Conservation (phyloP, 78 protist species). For the Dictyostelium capitatum region DNA sequence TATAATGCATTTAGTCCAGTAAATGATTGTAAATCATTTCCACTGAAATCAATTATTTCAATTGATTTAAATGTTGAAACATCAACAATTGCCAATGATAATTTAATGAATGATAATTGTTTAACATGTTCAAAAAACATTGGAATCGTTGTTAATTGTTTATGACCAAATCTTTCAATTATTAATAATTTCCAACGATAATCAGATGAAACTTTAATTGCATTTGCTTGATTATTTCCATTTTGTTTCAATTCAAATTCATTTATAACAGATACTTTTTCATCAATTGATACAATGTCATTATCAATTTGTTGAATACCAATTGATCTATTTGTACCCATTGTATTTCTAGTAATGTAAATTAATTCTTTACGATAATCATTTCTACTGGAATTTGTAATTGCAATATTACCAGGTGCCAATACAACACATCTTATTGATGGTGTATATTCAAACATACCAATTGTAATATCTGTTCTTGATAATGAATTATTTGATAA, state of each 20-base stretch:
- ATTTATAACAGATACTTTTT: conserved; percentile 24
- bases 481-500: conserved; percentile 11
- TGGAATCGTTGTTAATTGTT: conserved; percentile 74
- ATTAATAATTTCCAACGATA: conserved; percentile 33
- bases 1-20: conserved; percentile 17
- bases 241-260: not conserved
- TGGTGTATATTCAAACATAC: conserved; percentile 56
- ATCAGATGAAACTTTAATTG: not conserved
- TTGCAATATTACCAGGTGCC: not conserved
- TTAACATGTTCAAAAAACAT: conserved; percentile 29
- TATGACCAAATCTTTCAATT: conserved; percentile 84
- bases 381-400: not conserved
- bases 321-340: conserved; percentile 68
- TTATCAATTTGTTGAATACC: conserved; percentile 74
- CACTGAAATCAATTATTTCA: conserved; percentile 57
- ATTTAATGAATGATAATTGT: conserved; percentile 13
- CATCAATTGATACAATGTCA: conserved; percentile 5
- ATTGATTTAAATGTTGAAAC: conserved; percentile 1
- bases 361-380: conserved; percentile 44
- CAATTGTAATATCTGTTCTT: not conserved
- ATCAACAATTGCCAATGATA: conserved; percentile 3
- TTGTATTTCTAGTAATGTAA: conserved; percentile 51
- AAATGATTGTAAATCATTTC: conserved; percentile 28
- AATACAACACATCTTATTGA: conserved; percentile 42
- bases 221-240: not conserved